Conservation (phyloP, 2,329 filamentous ascomycete genomes). For the Chrysosporium queenslandicum region DNA sequence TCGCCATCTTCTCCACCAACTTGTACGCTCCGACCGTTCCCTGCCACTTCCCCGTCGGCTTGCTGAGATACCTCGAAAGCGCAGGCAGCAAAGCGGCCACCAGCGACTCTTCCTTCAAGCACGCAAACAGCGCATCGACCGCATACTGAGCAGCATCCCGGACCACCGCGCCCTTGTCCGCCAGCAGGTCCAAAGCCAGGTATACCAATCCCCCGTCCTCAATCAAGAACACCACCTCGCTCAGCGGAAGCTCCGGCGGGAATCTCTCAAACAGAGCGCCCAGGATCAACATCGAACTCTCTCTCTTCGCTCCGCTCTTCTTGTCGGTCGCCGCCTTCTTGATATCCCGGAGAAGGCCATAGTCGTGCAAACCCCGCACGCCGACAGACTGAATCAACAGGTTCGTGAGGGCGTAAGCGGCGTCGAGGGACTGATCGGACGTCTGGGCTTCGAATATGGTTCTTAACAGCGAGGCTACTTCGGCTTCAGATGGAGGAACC, state of each 20-base stretch:
- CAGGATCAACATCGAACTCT: slow-evolving; percentile 89
- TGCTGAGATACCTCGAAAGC: slow-evolving; percentile 64
- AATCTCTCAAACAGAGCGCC: slow-evolving; percentile 90
- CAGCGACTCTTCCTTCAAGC: slow-evolving; percentile 70
- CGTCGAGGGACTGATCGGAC: slow-evolving; percentile 59
- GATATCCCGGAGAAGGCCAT: slow-evolving; percentile 53
- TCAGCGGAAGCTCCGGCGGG: slow-evolving; percentile 62
- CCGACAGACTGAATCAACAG: slow-evolving; percentile 56
- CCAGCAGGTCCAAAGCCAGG: slow-evolving; percentile 68
- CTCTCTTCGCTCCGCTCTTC: slow-evolving; percentile 75
- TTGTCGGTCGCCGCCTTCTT: slow-evolving; percentile 81
- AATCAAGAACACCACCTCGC: slow-evolving; percentile 72
- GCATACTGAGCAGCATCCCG: slow-evolving; percentile 90
- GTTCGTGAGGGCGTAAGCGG: slow-evolving; percentile 55
- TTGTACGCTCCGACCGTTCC: slow-evolving; percentile 79
- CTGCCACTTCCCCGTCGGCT: slow-evolving; percentile 91
- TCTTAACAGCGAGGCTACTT: slow-evolving; percentile 54
- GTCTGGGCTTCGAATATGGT: slow-evolving; percentile 60
- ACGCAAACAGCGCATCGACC: slow-evolving; percentile 73
- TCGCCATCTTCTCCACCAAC: slow-evolving; percentile 83
- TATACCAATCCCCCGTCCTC: slow-evolving; percentile 65
- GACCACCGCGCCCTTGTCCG: slow-evolving; percentile 83
- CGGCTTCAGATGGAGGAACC: slow-evolving; percentile 42
- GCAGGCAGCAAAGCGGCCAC: slow-evolving; percentile 72
- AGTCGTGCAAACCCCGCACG: slow-evolving; percentile 51